A percentile compares a stretch with the other conserved stretches of the same genome.
These are phyloP conservation scores for Hymenoscyphus fructigenus DNA, from an alignment of 2,329 filamentous ascomycete species.

Conservation along the genomic window DNA sequence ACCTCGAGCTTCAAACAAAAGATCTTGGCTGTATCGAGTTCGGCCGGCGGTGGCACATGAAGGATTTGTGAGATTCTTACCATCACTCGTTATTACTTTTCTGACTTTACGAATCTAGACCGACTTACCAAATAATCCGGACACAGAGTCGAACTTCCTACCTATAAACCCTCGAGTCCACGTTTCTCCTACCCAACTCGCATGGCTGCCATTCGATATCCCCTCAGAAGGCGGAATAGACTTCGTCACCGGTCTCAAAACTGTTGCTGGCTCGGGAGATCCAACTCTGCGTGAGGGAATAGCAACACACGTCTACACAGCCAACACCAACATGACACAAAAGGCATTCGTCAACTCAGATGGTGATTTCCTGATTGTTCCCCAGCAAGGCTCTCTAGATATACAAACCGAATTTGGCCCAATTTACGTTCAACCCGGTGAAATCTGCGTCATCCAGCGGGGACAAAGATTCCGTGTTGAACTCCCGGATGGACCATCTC, in stretches of 20 bases:
- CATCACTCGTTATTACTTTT: constrained; percentile 25
- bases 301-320: constrained; percentile 49
- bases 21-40: constrained; percentile 44
- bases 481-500: constrained; percentile 56
- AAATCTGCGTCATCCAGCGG: constrained; percentile 63
- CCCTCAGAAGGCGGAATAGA: constrained; percentile 33
- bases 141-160: constrained; percentile 46
- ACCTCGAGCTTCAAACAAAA: constrained; percentile 40
- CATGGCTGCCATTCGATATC: constrained; percentile 48
- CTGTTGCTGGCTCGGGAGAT: constrained; percentile 50
- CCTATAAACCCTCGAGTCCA: constrained; percentile 47
- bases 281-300: constrained; percentile 50
- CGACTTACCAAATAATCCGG: constrained; percentile 35
- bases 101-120: constrained; percentile 34
- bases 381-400: constrained; percentile 55
- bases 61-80: constrained; percentile 23
- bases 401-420: constrained; percentile 58
- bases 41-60: constrained; percentile 44
- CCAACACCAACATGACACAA: constrained; percentile 47
- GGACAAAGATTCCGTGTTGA: constrained; percentile 62
- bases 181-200: constrained; percentile 46
- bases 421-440: constrained; percentile 61
- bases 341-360: constrained; percentile 56
- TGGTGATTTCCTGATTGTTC: constrained; percentile 64
- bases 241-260: constrained; percentile 49